Base-by-base conservation (phyloP, 495 filamentous ascomycete genomes). In the Penicillium bialowiezense region DNA sequence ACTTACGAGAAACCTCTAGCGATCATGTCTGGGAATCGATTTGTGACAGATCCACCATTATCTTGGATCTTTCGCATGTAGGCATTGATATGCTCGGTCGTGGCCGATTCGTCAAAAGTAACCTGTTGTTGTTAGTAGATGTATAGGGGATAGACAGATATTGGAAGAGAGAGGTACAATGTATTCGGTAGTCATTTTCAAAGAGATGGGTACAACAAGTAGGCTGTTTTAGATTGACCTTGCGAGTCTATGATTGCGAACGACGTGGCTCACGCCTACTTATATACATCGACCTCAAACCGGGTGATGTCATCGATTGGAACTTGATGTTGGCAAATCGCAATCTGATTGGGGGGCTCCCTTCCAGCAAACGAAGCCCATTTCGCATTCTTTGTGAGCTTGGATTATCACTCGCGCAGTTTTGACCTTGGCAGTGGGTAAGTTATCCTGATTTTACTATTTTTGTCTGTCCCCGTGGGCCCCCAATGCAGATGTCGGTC, bases 11-110 rank as follows among this genome's bases (percentile, higher is more conserved):
- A 48, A 17, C 44, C 44, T n/a, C 44, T 39, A 1, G 44, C 24
- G 3, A 48, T 38, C 44, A 48, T 48, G n/a, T 48, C 44, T 3
- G 44, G 44, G 3, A 39, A 48, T 29, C 34, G 28, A 8, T 48
- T 39, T 5, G 9, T 20, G 6, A 48, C 24, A 10, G 6, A 21
- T 14, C 44, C 44, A 5, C 44, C 44, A 3, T 31, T 26, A 13
- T 39, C 13, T 15, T 48, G 23, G 12, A 48, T 39, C 7, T 48
- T 15, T 1, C 39, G 24, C 10, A 48, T 39, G 34, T 23, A 48
- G 14, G 1, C 8, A 23, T 48, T 48, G 34, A 48, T 39, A 14
- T 48, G 24, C 34, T 38, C 44, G 13, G 44, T 48, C 12, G 44
- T n/a, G 4, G 35, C 44, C 13, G 44, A 48, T 21, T 48, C 44